Evolutionary conservation across 345 rosid species (phyloP), one percentile per base, ranked within the genome.

Genomic region (Psidium guajava): DNA sequence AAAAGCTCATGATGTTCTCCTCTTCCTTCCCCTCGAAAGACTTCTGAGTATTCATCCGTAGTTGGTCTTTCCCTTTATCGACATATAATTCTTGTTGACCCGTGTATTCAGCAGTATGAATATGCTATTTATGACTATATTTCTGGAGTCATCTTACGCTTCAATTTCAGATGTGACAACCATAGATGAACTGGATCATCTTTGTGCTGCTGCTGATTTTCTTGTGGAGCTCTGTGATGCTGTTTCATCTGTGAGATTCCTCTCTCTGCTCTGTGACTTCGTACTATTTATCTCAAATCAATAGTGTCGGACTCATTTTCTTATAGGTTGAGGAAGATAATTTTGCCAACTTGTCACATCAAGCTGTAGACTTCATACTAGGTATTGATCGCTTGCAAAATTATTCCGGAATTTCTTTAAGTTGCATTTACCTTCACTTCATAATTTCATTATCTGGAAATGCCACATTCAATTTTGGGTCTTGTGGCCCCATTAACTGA

Each of bases 261-360:
- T 27, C 85, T 86, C 44, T 84, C 85, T 36, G 27, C 51, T 86
- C 57, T 84, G 64, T 36, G 80, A 82, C 53, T 84, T 6, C 52
- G 5, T 21, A 1, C 36, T 25, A 18, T 28, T 13, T 64, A 42
- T 40, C 52, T 18, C 12, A 11, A 52, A 25, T 12, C 18, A 16
- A 3, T 49, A 57, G 81, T 11, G 20, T 44, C 47, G 0, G 21
- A 15, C 51, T 25, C 24, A 21, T 82, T 44, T 54, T 80, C 6
- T 42, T 82, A 16, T 21, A 95, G 99, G 94, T 82, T 6, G 88
- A 90, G 74, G 92, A 88, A 82, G 83, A 89, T 86, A 91, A 90
- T 86, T 95, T 95, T 87, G 86, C 93, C 44, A 95, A 90, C 81
- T 97, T 98, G 98, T 94, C 96, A 27, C 99, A 96, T 89, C 99